Evolutionary conservation across 371 early-diverging fungal species (phyloP).

Genomic region (Mucor irregularis): DNA sequence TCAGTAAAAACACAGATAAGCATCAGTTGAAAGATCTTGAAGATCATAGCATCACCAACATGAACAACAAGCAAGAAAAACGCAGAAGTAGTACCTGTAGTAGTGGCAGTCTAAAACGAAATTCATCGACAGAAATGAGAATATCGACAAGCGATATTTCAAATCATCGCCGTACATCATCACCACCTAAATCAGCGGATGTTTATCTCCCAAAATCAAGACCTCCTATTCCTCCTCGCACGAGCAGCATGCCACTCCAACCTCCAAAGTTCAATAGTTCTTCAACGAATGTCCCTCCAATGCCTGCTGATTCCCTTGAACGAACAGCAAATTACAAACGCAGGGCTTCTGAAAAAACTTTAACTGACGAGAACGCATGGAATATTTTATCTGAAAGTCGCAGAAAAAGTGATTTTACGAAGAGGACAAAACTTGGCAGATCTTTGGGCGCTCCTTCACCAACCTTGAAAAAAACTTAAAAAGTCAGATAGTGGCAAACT

Average conservation of each 20-base stretch:
- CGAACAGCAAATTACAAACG: not conserved
- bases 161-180: not conserved
- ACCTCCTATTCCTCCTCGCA: conserved; percentile 21
- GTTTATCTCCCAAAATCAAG: not conserved
- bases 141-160: not conserved
- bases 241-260: conserved; percentile 24
- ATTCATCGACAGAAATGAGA: not conserved
- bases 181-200: not conserved
- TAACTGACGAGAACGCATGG: conserved; percentile 8
- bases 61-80: conserved; percentile 7
- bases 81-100: not conserved
- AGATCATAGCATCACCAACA: not conserved
- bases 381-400: conserved; percentile 7
- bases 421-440: conserved; percentile 10
- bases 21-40: not conserved
- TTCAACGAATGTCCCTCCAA: not conserved
- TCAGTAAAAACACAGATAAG: not conserved
- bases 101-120: not conserved
- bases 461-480: conserved; percentile 6
- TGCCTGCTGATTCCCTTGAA: conserved; percentile 1
- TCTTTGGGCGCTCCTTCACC: conserved; percentile 7
- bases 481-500: conserved; percentile 10
- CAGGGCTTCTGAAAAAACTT: not conserved
- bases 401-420: not conserved
- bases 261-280: not conserved